Base-by-base conservation (phyloP, 352 stramenopile genomes). In the Globisporangium rhizosaccharum region DNA sequence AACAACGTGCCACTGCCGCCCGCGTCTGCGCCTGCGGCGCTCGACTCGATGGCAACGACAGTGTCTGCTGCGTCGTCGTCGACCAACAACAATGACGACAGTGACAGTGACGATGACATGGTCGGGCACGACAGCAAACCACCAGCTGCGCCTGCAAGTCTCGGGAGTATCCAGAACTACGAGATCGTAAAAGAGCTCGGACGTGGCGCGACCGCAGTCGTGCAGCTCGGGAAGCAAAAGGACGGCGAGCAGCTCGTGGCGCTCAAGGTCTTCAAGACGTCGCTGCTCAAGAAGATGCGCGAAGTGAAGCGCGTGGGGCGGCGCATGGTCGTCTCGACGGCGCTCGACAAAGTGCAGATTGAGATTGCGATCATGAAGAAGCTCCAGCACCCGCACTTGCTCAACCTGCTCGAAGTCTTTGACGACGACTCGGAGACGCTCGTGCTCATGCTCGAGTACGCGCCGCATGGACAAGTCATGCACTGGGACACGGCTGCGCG, bases 361-460 rank as follows among this genome's bases (percentile, higher is more conserved):
- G 85, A 94, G 57, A 94, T 94, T 51, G 82, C 85, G 45, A 94
- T 94, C 66, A 94, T 94, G 85, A 94, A 94, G 71, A 94, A 94
- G 59, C 68, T 94, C 33, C 64, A 82, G 56, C 85, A 94, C 63
- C 65, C 57, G 28, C 83, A 94, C 61, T 60, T 94, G 62, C 65
- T 94, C 12, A 89, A 90, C 44, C 61, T 94, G 56, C 75, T 91
- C 37, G 85, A 89, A 45, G 82, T 94, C 8, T 88, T 92, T 46
- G 85, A 94, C 59, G 82, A 94, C 55, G 85, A 91, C 67, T 67
- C 76, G 15, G 85, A 94, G 48, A 90, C 73, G 54, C 80, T 94
- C 36, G 81, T 94, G 55, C 71, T 94, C 23, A 87, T 94, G 75
- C 70, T 94, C 52, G 85, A 94, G 65, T 94, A 94, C 70, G 82